These are phyloP conservation scores for Kuraishia molischiana DNA, from an alignment of 805 yeast species.

Conservation along the genomic window DNA sequence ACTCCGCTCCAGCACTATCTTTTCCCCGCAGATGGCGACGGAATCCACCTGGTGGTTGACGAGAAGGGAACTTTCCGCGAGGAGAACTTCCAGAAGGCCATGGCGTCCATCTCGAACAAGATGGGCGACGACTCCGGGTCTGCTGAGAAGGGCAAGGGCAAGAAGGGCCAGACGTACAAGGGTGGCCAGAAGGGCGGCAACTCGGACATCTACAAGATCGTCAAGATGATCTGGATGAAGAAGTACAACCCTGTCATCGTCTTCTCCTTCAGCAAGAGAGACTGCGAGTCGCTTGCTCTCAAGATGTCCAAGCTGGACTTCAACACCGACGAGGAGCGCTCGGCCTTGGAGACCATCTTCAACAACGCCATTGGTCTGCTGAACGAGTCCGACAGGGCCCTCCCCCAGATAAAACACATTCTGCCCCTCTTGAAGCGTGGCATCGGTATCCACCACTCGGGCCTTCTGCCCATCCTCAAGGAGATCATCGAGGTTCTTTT, in stretches of 20 bases:
- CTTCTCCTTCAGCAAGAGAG: constrained; percentile 95
- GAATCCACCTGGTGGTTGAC: constrained; percentile 94
- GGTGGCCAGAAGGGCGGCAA: constrained; percentile 73
- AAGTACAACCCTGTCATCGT: constrained; percentile 97
- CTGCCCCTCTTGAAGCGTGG: constrained; percentile 87
- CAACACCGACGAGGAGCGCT: constrained; percentile 90
- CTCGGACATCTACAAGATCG: constrained; percentile 91
- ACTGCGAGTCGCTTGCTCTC: constrained; percentile 88
- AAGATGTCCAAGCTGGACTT: constrained; percentile 95
- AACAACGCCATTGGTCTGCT: constrained; percentile 80
- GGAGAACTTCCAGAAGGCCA: constrained; percentile 96
- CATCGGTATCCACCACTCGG: constrained; percentile 98
- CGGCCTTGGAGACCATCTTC: constrained; percentile 81
- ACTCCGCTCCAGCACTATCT: constrained; percentile 96
- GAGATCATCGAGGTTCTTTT: constrained; percentile 93
- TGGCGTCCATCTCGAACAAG: constrained; percentile 82
- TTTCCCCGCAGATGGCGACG: constrained; percentile 98
- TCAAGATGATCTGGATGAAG: constrained; percentile 95
- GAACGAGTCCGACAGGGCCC: constrained; percentile 83
- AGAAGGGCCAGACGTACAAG: constrained; percentile 72
- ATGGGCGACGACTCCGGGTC: constrained; percentile 78
- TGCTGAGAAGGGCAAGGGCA: constrained; percentile 48
- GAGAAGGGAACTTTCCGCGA: constrained; percentile 95
- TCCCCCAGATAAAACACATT: constrained; percentile 91
- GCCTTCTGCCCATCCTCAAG: constrained; percentile 83